A percentile compares a stretch with the other conserved stretches of the same genome.
Evolutionary conservation across 371 early-diverging fungal genomes (phyloP).

Genomic region (Cokeromyces recurvatus): DNA sequence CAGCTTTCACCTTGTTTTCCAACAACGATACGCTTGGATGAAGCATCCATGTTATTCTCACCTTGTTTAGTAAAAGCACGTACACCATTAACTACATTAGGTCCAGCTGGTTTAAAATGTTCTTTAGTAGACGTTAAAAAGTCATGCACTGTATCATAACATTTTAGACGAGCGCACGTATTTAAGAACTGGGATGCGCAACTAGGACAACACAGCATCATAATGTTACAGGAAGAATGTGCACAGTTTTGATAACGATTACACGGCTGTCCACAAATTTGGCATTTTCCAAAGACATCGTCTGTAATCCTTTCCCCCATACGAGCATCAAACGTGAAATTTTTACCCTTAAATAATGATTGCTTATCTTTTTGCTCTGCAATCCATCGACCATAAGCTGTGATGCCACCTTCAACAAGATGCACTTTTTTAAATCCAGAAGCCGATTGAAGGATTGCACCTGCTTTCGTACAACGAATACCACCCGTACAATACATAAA

Average conservation of each 20-base stretch:
- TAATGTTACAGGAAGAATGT: constrained; percentile 66
- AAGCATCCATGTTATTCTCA: constrained; percentile 17
- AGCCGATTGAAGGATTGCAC: constrained; percentile 67
- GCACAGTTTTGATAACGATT: constrained; percentile 71
- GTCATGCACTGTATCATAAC: constrained; percentile 54
- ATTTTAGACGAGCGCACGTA: constrained; percentile 59
- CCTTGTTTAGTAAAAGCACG: constrained; percentile 37
- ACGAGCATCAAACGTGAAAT: constrained; percentile 83
- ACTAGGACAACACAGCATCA: constrained; percentile 68
- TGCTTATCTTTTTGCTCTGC: constrained; percentile 31
- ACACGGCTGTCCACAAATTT: constrained; percentile 66
- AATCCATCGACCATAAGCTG: constrained; percentile 72
- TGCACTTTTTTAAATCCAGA: constrained; percentile 67
- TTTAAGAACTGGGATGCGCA: constrained; percentile 56
- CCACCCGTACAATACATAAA: constrained; percentile 80
- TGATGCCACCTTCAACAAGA: constrained; percentile 72
- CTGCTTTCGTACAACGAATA: constrained; percentile 29
- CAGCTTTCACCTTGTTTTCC: constrained; percentile 37
- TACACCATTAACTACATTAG: constrained; percentile 33
- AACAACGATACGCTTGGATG: constrained; percentile 27
- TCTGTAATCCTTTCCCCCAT: constrained; percentile 73
- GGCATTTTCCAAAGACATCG: constrained; percentile 63
- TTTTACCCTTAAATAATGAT: constrained; percentile 74
- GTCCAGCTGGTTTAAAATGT: constrained; percentile 31
- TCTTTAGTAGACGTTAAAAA: constrained; percentile 15